Base-by-base conservation (phyloP, 2,329 filamentous ascomycete genomes). In the Venturia effusa region DNA sequence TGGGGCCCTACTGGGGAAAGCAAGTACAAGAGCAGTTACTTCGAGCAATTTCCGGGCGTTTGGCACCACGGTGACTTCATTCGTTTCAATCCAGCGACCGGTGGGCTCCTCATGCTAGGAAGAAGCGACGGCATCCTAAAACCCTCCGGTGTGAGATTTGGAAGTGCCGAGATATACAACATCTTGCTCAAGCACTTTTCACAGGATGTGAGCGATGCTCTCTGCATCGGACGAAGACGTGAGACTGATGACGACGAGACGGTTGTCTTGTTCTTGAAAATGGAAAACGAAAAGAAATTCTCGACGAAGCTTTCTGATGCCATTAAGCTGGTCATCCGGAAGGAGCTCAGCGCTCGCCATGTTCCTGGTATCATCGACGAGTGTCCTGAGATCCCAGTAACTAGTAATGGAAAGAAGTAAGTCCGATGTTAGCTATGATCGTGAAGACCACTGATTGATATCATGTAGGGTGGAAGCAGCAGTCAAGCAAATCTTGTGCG, bases 41-140 rank as follows among this genome's bases (percentile, higher is more conserved):
- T 99, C 70, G 89, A 94, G 66, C 84, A 86, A 7, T 97, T 96
- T 72, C 78, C 81, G 0, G 78, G 80, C 1, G 81, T 90, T 17
- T 97, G 94, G 94, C 92, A 96, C 72, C 93, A 99, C 71, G 93
- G 93, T 37, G 94, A 99, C 75, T 97, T 97, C 72, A 84, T 97
- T 40, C 79, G 83, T 27, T 78, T 88, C 71, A 88, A 92, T 69
- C 83, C 85, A 0, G 71, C 77, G 19, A 94, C 90, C 0, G 87
- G 90, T 15, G 90, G 92, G 0, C 77, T 97, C 11, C 81, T 91
- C 68, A 97, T 97, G 93, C 83, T 97, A 0, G 93, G 94, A 2
- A 84, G 93, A 32, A 94, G 89, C 61, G 93, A 99, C 70, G 94
- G 94, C 4, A 90, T 97, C 6, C 78, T 99, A 17, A 99, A 99